Evolutionary conservation across 192 early-diverging fungal genomes (phyloP).

Genomic region (Coemansia asiatica): DNA sequence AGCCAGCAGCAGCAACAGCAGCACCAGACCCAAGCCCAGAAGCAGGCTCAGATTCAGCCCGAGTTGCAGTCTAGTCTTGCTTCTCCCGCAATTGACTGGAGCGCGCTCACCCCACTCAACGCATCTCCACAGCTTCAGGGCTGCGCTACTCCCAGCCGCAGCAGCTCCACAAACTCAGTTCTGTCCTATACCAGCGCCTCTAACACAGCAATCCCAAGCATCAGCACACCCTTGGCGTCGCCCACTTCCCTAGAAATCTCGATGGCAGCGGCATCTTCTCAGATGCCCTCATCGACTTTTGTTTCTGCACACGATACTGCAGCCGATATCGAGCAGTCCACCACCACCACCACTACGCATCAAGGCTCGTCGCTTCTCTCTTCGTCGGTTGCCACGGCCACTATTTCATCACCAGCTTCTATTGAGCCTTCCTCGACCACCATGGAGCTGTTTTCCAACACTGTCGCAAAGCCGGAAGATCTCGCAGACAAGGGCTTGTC

Average conservation of each 20-base stretch:
- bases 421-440: slow-evolving; percentile 24
- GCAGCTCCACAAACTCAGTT: slow-evolving; percentile 15
- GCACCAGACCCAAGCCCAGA: neutral
- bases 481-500: slow-evolving; percentile 57
- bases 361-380: slow-evolving; percentile 21
- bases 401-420: slow-evolving; percentile 23
- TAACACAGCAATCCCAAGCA: slow-evolving; percentile 9
- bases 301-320: no score
- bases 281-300: neutral
- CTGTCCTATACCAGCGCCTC: slow-evolving; percentile 32
- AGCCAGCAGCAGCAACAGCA: slow-evolving; percentile 23
- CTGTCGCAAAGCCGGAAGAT: slow-evolving; percentile 36
- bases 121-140: slow-evolving; percentile 26
- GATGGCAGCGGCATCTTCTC: neutral
- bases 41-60: neutral
- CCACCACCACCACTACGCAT: no score
- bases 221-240: neutral
- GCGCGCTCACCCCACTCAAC: slow-evolving; percentile 30
- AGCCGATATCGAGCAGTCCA: no score
- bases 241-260: slow-evolving; percentile 11
- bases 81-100: slow-evolving; percentile 30
- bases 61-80: slow-evolving; percentile 16
- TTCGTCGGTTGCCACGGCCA: slow-evolving; percentile 21
- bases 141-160: slow-evolving; percentile 12
- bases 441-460: slow-evolving; percentile 35